Evolutionary conservation across 2,329 filamentous ascomycete genomes (phyloP), one percentile per base, ranked within the genome.

Genomic region (Dothideomycetidae sp.): DNA sequence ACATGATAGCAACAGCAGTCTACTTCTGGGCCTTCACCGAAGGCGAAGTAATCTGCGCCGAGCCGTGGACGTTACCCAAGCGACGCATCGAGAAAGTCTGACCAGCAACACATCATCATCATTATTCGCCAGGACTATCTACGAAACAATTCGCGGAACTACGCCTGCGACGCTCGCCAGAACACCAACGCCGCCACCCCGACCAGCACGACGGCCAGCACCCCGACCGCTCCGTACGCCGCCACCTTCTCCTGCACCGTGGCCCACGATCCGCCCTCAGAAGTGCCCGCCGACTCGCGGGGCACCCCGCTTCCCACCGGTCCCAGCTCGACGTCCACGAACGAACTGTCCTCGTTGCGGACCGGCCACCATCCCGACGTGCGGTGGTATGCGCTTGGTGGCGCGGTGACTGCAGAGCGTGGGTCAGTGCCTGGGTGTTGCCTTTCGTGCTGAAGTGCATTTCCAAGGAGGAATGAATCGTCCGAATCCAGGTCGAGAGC

Each of bases 11-110:
- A 13, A 77, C 92, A 63, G 68, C 65, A 5, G 78, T 90, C 10
- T 98, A 96, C 60, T 93, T 96, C 52, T 94, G 86, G 86, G 90
- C 83, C 1, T 96, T 92, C 53, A 90, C 80, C 52, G 88, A 98
- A 60, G 90, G 90, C 60, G 90, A 98, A 78, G 86, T 93, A 61
- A 60, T 67, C 18, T 67, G 63, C 42, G 60, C 60, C 13, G 58
- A 65, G 37, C 64, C 64, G 31, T 68, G 64, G 64, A 66, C 63
- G 15, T 50, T 68, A 39, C 64, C 64, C 3, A 65, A 63, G 50
- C 53, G 62, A 34, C 5, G 36, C 3, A n/a, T 26, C 15, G 29
- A 38, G 36, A 38, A 33, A 14, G 36, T 28, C 16, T 38, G 36
- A 38, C 21, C 21, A 7, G 7, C 21, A n/a, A n/a, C n/a, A n/a